These are phyloP conservation scores for Yamadazyma membranifaciens DNA, from an alignment of 1,139 yeast species.

Conservation along the genomic window DNA sequence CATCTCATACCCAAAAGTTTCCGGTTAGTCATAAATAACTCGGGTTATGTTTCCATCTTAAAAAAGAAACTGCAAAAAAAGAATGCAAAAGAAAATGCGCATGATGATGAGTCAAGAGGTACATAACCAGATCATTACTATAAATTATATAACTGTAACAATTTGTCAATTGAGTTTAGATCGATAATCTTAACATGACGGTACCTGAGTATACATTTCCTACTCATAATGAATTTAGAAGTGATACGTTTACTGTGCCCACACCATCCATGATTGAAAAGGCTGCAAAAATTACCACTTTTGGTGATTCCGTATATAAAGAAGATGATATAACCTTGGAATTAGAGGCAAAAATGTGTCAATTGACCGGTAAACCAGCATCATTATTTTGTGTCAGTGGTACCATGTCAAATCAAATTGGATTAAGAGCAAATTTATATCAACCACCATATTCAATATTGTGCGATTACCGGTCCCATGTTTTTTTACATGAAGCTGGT, in stretches of 20 bases:
- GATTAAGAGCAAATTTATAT: conserved; percentile 35
- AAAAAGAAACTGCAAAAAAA: not conserved
- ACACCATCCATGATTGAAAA: conserved; percentile 35
- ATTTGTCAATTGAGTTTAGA: not conserved
- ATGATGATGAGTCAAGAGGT: not conserved
- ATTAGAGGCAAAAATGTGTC: conserved; percentile 35
- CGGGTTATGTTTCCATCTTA: conserved; percentile 4
- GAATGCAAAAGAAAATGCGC: not conserved
- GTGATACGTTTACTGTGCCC: conserved; percentile 50
- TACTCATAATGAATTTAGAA: conserved; percentile 41
- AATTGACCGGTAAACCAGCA: conserved; percentile 40
- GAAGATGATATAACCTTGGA: conserved; percentile 37
- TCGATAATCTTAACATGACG: conserved; percentile 13
- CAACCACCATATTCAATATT: conserved; percentile 48
- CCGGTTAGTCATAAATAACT: not conserved
- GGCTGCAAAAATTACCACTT: conserved; percentile 24
- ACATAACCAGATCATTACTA: not conserved
- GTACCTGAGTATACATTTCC: conserved; percentile 16
- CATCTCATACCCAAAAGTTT: not conserved
- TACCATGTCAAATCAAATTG: conserved; percentile 47
- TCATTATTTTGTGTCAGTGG: conserved; percentile 47
- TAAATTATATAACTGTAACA: not conserved
- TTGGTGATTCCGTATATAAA: conserved; percentile 46
- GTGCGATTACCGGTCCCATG: conserved; percentile 43
- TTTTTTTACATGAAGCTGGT: conserved; percentile 43